Evolutionary conservation across 2,329 filamentous ascomycete genomes (phyloP).

Genomic region (Clonostachys sp.): DNA sequence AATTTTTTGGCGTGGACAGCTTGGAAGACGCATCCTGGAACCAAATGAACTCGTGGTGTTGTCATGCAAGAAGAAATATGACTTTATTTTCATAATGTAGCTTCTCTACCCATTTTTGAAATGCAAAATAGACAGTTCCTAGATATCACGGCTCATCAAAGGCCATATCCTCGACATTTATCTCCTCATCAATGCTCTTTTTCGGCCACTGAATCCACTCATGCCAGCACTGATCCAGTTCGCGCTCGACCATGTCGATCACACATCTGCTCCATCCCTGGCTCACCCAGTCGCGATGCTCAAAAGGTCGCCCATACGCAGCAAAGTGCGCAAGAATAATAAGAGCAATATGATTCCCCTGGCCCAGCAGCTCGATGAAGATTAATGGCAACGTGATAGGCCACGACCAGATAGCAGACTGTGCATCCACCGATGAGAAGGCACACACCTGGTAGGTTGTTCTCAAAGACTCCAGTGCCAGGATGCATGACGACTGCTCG

Average conservation of each 20-base stretch:
- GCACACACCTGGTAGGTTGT: conserved; percentile 1
- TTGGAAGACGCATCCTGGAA: too few relatives aligned
- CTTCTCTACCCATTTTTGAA: too few relatives aligned
- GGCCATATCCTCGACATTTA: conserved; percentile 7
- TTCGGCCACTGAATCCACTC: conserved; percentile 9
- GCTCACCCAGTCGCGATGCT: conserved; percentile 4
- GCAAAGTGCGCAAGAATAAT: conserved; percentile 11
- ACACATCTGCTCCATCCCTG: conserved; percentile 7
- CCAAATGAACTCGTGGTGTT: too few relatives aligned
- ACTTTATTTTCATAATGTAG: too few relatives aligned
- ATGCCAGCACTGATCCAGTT: conserved; percentile 1
- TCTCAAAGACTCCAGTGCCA: conserved; percentile 8
- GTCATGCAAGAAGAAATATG: too few relatives aligned
- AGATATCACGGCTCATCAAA: too few relatives aligned
- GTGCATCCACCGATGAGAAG: neutral
- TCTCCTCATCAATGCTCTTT: conserved; percentile 5
- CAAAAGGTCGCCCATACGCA: conserved; percentile 3
- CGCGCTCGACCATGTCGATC: conserved; percentile 6
- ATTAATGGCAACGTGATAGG: conserved; percentile 4
- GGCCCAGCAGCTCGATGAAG: conserved; percentile 9
- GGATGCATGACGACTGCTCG: conserved; percentile 4
- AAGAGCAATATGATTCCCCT: conserved; percentile 7
- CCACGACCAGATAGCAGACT: conserved; percentile 7
- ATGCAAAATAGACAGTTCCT: too few relatives aligned
- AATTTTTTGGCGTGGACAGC: too few relatives aligned